Evolutionary conservation across 2,329 filamentous ascomycete genomes (phyloP).

Genomic region (Cadophora sp.): DNA sequence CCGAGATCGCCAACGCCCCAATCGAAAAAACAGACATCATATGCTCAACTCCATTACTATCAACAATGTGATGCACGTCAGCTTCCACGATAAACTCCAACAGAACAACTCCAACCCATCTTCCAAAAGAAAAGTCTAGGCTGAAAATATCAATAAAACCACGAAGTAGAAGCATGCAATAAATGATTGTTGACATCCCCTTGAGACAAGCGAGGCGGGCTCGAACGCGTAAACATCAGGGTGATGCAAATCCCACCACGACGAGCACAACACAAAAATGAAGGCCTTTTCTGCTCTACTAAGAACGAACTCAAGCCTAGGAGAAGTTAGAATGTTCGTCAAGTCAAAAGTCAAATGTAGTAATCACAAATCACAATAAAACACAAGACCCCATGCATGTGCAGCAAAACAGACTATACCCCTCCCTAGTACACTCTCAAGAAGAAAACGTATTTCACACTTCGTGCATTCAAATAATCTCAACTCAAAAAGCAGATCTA

Average conservation of each 20-base stretch:
- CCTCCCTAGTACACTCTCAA: background rate
- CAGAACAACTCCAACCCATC: background rate
- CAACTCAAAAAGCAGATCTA: background rate
- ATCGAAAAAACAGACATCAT: background rate
- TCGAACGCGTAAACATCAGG: background rate
- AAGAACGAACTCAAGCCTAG: too few relatives aligned
- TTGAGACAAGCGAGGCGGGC: background rate
- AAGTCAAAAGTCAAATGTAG: too few relatives aligned
- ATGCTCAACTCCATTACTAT: background rate
- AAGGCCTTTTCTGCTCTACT: background rate
- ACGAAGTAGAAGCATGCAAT: background rate
- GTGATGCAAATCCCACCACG: background rate
- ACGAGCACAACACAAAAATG: background rate
- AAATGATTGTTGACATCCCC: constrained; percentile 13
- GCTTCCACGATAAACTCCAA: background rate
- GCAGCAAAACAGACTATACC: background rate
- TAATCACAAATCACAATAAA: too few relatives aligned
- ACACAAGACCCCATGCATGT: too few relatives aligned
- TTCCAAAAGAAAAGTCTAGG: background rate
- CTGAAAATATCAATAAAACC: background rate
- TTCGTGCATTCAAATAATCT: background rate
- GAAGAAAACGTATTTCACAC: background rate
- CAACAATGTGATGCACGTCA: background rate
- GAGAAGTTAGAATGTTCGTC: too few relatives aligned
- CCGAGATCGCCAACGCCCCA: background rate